Evolutionary conservation across 208 protist species (phyloP).

Genomic region (Leishmania arabica): DNA sequence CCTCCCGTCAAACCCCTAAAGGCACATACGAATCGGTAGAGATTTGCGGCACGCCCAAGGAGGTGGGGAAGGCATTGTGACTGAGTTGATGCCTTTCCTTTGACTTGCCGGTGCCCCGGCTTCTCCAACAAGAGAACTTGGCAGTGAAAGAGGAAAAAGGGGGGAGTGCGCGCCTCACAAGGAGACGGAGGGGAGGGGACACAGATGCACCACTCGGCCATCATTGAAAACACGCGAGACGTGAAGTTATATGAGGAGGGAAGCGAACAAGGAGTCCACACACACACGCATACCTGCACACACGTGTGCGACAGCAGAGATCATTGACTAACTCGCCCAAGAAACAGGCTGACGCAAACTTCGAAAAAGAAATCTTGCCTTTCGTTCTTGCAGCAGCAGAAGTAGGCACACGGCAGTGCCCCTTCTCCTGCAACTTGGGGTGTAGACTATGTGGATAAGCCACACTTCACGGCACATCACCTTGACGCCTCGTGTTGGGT

Average conservation of each 20-base stretch:
- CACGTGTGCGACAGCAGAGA: neutral
- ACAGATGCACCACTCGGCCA: neutral
- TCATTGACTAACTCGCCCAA: neutral
- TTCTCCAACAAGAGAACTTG: neutral
- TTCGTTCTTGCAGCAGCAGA: neutral
- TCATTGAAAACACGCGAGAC: neutral
- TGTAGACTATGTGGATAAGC: neutral
- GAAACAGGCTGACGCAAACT: neutral
- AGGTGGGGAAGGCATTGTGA: neutral
- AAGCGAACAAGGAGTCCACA: neutral
- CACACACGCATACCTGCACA: neutral
- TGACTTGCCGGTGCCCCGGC: neutral
- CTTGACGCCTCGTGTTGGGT: neutral
- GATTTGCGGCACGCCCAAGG: neutral
- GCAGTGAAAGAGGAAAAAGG: neutral
- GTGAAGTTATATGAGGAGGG: neutral
- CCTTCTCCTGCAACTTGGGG: neutral
- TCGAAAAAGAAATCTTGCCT: neutral
- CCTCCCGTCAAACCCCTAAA: neutral
- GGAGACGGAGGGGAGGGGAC: neutral
- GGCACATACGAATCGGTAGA: conserved; percentile 1
- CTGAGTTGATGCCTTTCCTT: neutral
- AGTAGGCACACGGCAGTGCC: neutral
- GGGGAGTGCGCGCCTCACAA: neutral
- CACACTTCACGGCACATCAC: neutral